phyloP scores from a whole-genome alignment of 768 basidiomycete species.

The Dacryopinax primogenitus region DNA sequence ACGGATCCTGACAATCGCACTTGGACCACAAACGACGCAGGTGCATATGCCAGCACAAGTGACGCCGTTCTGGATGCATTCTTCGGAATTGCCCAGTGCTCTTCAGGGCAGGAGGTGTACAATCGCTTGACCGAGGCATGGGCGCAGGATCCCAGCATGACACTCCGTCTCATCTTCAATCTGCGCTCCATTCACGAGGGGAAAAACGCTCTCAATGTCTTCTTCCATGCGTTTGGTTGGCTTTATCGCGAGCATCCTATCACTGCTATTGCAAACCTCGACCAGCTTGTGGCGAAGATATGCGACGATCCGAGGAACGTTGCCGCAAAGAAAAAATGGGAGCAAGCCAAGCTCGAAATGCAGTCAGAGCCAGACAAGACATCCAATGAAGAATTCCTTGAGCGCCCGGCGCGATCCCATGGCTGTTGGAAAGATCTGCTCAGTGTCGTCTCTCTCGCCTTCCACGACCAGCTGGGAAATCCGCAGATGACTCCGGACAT shows the following conservation, averaged over 20 bases:
- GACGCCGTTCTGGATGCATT: slow-evolving; percentile 48
- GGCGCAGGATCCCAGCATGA: slow-evolving; percentile 44
- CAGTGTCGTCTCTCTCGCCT: slow-evolving; percentile 51
- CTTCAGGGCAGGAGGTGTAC: slow-evolving; percentile 23
- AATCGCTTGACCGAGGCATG: slow-evolving; percentile 39
- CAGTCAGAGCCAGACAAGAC: slow-evolving; percentile 10
- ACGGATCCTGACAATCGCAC: slow-evolving; percentile 29
- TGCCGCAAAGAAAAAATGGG: slow-evolving; percentile 18
- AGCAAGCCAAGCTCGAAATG: slow-evolving; percentile 13
- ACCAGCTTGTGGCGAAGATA: slow-evolving; percentile 40
- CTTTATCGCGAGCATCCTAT: slow-evolving; percentile 54
- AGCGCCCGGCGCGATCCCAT: slow-evolving; percentile 29
- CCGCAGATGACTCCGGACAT: slow-evolving; percentile 1
- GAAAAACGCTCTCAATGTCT: slow-evolving; percentile 40
- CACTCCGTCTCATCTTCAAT: slow-evolving; percentile 56
- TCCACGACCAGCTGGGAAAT: slow-evolving; percentile 36
- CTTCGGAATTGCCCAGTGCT: slow-evolving; percentile 28
- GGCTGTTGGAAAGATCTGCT: slow-evolving; percentile 69
- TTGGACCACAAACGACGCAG: slow-evolving; percentile 40
- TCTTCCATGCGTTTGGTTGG: slow-evolving; percentile 53
- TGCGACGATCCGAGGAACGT: slow-evolving; percentile 28
- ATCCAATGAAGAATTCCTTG: slow-evolving; percentile 16
- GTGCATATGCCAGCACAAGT: slow-evolving; percentile 40
- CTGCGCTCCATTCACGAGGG: slow-evolving; percentile 59
- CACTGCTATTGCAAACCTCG: slow-evolving; percentile 53